phyloP scores from a whole-genome alignment of 2,329 filamentous ascomycete species.

The Cytospora leucostoma region DNA sequence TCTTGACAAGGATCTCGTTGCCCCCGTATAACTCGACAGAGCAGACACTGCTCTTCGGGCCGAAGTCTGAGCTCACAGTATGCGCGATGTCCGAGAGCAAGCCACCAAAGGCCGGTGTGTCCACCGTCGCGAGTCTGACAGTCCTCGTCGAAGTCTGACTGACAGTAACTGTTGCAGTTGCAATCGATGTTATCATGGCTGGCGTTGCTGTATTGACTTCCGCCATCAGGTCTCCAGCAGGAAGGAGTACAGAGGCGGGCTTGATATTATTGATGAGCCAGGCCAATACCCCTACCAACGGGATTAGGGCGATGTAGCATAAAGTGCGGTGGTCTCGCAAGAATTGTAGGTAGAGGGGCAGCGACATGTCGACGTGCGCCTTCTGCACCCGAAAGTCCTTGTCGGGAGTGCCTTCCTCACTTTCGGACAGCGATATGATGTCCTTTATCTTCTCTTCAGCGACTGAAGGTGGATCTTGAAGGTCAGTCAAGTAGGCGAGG shows the following conservation, averaged over 20 bases:
- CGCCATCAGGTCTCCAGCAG: background rate
- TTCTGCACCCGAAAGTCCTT: slow-evolving; percentile 7
- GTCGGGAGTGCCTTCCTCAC: background rate
- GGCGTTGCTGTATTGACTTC: slow-evolving; percentile 9
- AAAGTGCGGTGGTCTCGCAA: slow-evolving; percentile 3
- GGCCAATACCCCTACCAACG: background rate
- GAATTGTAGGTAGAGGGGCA: slow-evolving; percentile 1
- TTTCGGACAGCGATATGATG: background rate
- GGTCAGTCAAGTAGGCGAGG: slow-evolving; percentile 50
- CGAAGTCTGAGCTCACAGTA: slow-evolving; percentile 30
- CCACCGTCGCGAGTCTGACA: slow-evolving; percentile 34
- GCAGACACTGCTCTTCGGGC: slow-evolving; percentile 43
- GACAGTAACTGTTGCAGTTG: slow-evolving; percentile 40
- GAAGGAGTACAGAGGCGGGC: background rate
- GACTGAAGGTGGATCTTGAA: slow-evolving; percentile 31
- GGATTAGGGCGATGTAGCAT: slow-evolving; percentile 5
- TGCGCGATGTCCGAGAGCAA: slow-evolving; percentile 43
- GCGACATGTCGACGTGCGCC: background rate
- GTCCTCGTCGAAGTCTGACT: slow-evolving; percentile 42
- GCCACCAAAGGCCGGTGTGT: slow-evolving; percentile 40
- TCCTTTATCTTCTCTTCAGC: slow-evolving; percentile 22
- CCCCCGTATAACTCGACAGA: slow-evolving; percentile 48
- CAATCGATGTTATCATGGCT: slow-evolving; percentile 22
- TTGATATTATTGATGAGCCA: slow-evolving; percentile 6
- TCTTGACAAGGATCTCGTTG: slow-evolving; percentile 56